phyloP scores from a whole-genome alignment of 805 yeast genomes.

The Monosporozyma siamensis region DNA sequence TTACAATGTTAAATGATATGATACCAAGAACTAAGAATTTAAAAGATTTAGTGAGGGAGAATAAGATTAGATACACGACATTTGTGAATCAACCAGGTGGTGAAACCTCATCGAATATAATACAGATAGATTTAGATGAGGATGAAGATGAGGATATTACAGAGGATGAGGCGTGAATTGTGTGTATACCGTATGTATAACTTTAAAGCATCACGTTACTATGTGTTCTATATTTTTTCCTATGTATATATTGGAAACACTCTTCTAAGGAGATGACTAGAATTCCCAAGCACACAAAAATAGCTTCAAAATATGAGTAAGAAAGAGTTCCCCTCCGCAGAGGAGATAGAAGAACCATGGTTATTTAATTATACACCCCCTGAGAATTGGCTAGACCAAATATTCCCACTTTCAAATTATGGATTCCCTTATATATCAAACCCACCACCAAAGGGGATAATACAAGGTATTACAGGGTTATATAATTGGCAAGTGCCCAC shows the following conservation, averaged over 20 bases:
- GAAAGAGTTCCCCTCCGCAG: not conserved
- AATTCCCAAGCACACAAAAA: too few species aligned
- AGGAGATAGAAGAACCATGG: constrained; percentile 3
- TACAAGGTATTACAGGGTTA: constrained; percentile 32
- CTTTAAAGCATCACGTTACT: too few species aligned
- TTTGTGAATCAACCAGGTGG: too few species aligned
- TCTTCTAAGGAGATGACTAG: too few species aligned
- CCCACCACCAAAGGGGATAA: constrained; percentile 2
- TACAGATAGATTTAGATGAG: constrained; percentile 3
- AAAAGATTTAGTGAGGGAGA: constrained; percentile 18
- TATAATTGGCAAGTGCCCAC: constrained; percentile 50
- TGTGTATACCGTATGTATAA: too few species aligned
- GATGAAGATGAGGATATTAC: constrained; percentile 3
- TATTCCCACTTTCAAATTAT: not conserved
- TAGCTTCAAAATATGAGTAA: not conserved
- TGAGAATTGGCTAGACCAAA: not conserved
- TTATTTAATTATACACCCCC: not conserved
- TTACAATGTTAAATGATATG: constrained; percentile 20
- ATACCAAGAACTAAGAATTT: constrained; percentile 20
- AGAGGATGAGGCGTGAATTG: too few species aligned
- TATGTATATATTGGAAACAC: too few species aligned
- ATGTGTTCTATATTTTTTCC: too few species aligned
- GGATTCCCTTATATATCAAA: not conserved
- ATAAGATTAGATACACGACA: constrained; percentile 22
- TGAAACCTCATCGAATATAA: not conserved